A percentile compares a stretch with the other conserved stretches of the same genome.
These are phyloP conservation scores for Hemisphaericaspora subhashii DNA, from an alignment of 1,139 yeast genomes.

Conservation along the genomic window DNA sequence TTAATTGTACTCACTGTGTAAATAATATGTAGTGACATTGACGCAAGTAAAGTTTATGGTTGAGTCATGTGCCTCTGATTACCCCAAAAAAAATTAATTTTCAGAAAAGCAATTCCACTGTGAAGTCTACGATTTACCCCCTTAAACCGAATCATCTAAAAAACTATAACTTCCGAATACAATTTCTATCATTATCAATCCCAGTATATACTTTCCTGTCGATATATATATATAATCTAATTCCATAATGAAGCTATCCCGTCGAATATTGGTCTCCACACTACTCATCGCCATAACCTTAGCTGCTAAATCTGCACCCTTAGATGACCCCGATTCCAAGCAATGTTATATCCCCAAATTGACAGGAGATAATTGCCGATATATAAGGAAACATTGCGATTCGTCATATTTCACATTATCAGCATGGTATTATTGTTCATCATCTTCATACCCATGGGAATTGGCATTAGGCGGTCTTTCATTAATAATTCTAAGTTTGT, in stretches of 20 bases:
- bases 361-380: slow-evolving; percentile 19
- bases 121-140: no score
- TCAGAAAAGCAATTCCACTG: no score
- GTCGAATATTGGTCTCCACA: neutral
- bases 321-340: slow-evolving; percentile 4
- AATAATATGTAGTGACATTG: no score
- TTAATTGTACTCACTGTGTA: no score
- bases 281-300: neutral
- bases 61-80: no score
- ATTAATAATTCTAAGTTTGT: slow-evolving; percentile 16
- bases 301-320: neutral
- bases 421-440: slow-evolving; percentile 27
- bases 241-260: neutral
- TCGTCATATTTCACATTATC: slow-evolving; percentile 27
- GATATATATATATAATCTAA: no score
- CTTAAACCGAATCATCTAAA: no score
- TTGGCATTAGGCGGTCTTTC: slow-evolving; percentile 16
- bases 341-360: slow-evolving; percentile 10
- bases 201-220: neutral
- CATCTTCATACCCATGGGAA: slow-evolving; percentile 14
- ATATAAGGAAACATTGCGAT: slow-evolving; percentile 26
- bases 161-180: no score
- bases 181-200: no score
- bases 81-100: no score
- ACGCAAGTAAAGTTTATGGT: no score